These are phyloP conservation scores for Ceratopteris richardii DNA, from an alignment of 75 land plant genomes.

Conservation along the genomic window DNA sequence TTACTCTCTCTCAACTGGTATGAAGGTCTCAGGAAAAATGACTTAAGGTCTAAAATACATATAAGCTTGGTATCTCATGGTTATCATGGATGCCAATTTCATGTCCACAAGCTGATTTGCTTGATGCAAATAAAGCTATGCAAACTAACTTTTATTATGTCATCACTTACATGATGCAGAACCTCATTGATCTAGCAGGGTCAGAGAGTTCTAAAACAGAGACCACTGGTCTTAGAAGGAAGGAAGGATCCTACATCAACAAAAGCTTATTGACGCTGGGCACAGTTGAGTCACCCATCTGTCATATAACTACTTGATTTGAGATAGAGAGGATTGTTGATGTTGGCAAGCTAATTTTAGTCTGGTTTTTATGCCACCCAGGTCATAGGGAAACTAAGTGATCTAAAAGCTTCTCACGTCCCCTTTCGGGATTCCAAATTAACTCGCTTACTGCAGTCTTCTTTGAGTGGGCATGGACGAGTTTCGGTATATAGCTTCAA, in stretches of 20 bases:
- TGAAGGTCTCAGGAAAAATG: too few species aligned
- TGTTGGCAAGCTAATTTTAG: neutral
- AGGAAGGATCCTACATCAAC: conserved; percentile 98
- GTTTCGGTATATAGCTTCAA: conserved; percentile 57
- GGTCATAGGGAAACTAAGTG: conserved; percentile 97
- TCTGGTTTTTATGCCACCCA: conserved; percentile 12
- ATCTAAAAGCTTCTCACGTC: conserved; percentile 92
- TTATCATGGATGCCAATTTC: too few species aligned
- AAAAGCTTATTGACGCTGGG: conserved; percentile 97
- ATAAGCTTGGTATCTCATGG: too few species aligned
- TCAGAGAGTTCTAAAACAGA: conserved; percentile 99
- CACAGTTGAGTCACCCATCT: conserved; percentile 52
- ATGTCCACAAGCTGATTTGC: too few species aligned
- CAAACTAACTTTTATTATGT: too few species aligned
- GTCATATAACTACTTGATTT: neutral
- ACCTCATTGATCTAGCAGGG: conserved; percentile 96
- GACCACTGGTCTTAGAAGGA: conserved; percentile 93
- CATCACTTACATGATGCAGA: conserved; percentile 56
- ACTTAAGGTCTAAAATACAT: too few species aligned
- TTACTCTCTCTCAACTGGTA: conserved; percentile 91
- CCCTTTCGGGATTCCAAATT: conserved; percentile 98
- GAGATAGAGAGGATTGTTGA: neutral
- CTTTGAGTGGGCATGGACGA: conserved; percentile 93
- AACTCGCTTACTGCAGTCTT: conserved; percentile 92
- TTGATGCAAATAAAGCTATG: too few species aligned